A percentile compares a stretch with the other conserved stretches of the same genome.
phyloP scores from a whole-genome alignment of 2,329 filamentous ascomycete species.

The Scytalidium lignicola region DNA sequence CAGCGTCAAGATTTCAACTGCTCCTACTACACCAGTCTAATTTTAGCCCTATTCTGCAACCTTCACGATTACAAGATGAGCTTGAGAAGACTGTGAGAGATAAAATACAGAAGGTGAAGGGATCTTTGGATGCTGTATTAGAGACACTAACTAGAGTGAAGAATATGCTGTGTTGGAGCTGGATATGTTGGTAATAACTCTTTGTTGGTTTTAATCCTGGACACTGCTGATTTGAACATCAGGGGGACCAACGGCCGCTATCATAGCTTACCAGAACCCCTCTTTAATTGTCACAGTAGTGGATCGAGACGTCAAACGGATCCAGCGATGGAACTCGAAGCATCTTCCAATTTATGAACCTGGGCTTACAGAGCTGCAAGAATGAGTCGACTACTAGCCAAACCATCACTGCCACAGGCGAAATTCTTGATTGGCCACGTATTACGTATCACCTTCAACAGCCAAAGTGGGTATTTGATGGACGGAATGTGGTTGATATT shows the following conservation, averaged over 20 bases:
- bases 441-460: conserved; percentile 39
- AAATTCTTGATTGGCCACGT: conserved; percentile 38
- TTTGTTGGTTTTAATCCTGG: too few species aligned
- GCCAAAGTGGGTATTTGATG: conserved; percentile 46
- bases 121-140: conserved; percentile 4
- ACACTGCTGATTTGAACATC: not conserved
- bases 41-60: conserved; percentile 36
- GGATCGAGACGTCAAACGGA: conserved; percentile 60
- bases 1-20: conserved; percentile 38
- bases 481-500: conserved; percentile 28
- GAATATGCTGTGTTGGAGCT: conserved; percentile 69
- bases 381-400: conserved; percentile 9
- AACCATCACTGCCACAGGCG: conserved; percentile 24
- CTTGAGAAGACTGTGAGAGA: conserved; percentile 9
- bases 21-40: conserved; percentile 39
- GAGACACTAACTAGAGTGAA: conserved; percentile 28
- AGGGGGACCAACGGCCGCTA: conserved; percentile 69
- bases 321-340: conserved; percentile 67
- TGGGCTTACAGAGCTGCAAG: conserved; percentile 52
- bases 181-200: conserved; percentile 76
- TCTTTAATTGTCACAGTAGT: conserved; percentile 69
- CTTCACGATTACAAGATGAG: conserved; percentile 18
- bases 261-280: conserved; percentile 70
- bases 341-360: conserved; percentile 74
- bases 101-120: conserved; percentile 1